phyloP scores from a whole-genome alignment of 108 stramenopile genomes.

The Pelagomonas calceolata region DNA sequence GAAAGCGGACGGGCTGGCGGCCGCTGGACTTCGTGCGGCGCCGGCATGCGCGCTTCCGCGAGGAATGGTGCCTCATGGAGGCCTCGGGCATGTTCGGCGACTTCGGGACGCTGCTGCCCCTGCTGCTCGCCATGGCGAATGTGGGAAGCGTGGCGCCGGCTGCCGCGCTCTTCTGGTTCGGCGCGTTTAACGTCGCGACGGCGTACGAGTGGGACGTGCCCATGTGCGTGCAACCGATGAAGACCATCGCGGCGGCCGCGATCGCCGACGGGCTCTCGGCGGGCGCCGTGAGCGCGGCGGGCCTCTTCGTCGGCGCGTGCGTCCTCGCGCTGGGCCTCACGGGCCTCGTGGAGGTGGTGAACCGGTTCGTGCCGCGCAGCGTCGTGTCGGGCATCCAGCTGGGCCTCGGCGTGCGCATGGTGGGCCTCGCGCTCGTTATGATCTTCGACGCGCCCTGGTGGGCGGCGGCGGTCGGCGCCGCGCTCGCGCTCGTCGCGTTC shows the following conservation, averaged over 20 bases:
- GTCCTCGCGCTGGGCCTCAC: constrained; percentile 48
- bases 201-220: constrained; percentile 61
- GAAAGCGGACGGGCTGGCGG: no score
- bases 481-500: constrained; percentile 27
- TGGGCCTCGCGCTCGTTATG: constrained; percentile 46
- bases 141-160: constrained; percentile 47
- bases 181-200: constrained; percentile 49
- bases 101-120: constrained; percentile 44
- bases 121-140: constrained; percentile 55
- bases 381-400: constrained; percentile 65
- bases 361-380: constrained; percentile 49
- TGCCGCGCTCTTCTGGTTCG: constrained; percentile 58
- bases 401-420: constrained; percentile 59
- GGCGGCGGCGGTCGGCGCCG: constrained; percentile 45
- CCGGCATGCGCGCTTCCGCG: no score
- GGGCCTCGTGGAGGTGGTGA: constrained; percentile 56
- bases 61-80: no score
- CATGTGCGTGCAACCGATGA: constrained; percentile 81
- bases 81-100: no score
- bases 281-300: constrained; percentile 50
- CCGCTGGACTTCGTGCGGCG: no score
- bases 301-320: constrained; percentile 50
- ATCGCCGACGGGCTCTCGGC: constrained; percentile 21
- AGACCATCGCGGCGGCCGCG: constrained; percentile 64
- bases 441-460: constrained; percentile 43